Conservation (phyloP, 2,329 filamentous ascomycete species). For the Fusarium siculi region DNA sequence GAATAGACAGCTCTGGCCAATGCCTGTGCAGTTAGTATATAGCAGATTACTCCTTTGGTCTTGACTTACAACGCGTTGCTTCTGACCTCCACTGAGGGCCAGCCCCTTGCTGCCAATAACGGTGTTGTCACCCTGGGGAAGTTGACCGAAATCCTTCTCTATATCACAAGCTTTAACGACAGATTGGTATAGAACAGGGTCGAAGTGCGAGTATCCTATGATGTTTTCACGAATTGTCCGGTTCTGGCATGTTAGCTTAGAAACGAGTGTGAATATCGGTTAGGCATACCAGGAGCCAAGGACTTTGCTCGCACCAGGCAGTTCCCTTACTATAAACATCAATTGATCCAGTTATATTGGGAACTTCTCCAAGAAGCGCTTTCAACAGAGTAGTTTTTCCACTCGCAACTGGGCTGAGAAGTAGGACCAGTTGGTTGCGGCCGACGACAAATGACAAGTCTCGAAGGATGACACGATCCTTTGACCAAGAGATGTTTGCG, state of each 20-base stretch:
- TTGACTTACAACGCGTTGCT: constrained; percentile 52
- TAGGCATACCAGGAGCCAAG: constrained; percentile 47
- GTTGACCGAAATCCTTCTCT: constrained; percentile 45
- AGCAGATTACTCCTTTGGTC: neutral
- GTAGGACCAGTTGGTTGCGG: constrained; percentile 49
- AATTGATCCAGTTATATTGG: constrained; percentile 34
- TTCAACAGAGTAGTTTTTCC: constrained; percentile 59
- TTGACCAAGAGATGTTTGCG: constrained; percentile 51
- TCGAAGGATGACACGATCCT: constrained; percentile 43
- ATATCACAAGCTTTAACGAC: constrained; percentile 48
- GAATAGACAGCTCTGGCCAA: constrained; percentile 54
- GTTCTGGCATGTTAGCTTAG: constrained; percentile 38
- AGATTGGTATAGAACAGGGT: constrained; percentile 40
- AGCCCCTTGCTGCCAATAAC: constrained; percentile 58
- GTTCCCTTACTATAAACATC: constrained; percentile 19
- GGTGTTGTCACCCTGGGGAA: constrained; percentile 52
- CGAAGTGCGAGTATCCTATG: constrained; percentile 44
- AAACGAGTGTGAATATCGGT: neutral
- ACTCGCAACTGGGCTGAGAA: constrained; percentile 56
- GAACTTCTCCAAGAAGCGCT: constrained; percentile 50
- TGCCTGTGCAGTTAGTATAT: constrained; percentile 40
- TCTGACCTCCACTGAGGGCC: constrained; percentile 59
- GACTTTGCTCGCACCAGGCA: constrained; percentile 49
- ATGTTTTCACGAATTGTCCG: constrained; percentile 51
- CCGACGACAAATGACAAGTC: constrained; percentile 49